These are phyloP conservation scores for Fusarium domesticum DNA, from an alignment of 2,329 filamentous ascomycete genomes.

Conservation along the genomic window DNA sequence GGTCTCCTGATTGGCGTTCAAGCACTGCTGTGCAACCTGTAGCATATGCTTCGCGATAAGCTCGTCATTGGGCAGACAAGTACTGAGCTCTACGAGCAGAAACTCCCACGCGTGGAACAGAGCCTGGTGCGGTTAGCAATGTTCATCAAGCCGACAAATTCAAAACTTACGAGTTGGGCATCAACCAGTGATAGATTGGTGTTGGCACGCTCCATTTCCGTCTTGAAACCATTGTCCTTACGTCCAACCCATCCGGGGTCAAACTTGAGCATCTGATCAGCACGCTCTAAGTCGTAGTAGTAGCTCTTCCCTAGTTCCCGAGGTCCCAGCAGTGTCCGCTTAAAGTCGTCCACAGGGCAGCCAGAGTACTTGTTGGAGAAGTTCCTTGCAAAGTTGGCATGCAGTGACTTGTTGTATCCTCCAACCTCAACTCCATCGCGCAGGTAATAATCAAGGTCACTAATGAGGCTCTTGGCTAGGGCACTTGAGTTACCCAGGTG, in stretches of 20 bases:
- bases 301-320: constrained; percentile 70
- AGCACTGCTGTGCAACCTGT: constrained; percentile 71
- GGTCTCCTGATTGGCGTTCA: constrained; percentile 71
- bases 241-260: constrained; percentile 74
- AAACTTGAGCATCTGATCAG: constrained; percentile 70
- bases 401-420: constrained; percentile 82
- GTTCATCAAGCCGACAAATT: constrained; percentile 25
- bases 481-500: constrained; percentile 65
- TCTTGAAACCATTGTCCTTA: constrained; percentile 69
- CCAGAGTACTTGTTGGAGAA: constrained; percentile 74
- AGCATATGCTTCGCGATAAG: constrained; percentile 67
- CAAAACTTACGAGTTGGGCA: constrained; percentile 71
- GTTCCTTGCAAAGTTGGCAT: constrained; percentile 81
- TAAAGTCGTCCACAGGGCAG: constrained; percentile 73
- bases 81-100: constrained; percentile 78
- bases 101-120: constrained; percentile 89
- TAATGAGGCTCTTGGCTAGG: constrained; percentile 68
- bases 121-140: constrained; percentile 46
- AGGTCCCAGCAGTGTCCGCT: constrained; percentile 65
- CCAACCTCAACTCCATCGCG: constrained; percentile 75
- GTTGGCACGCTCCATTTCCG: constrained; percentile 84
- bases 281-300: constrained; percentile 79
- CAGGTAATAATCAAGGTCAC: constrained; percentile 75
- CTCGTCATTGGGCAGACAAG: constrained; percentile 51
- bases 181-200: constrained; percentile 88